Evolutionary conservation across 306 rosid genomes (phyloP).

Genomic region (Vicia villosa): DNA sequence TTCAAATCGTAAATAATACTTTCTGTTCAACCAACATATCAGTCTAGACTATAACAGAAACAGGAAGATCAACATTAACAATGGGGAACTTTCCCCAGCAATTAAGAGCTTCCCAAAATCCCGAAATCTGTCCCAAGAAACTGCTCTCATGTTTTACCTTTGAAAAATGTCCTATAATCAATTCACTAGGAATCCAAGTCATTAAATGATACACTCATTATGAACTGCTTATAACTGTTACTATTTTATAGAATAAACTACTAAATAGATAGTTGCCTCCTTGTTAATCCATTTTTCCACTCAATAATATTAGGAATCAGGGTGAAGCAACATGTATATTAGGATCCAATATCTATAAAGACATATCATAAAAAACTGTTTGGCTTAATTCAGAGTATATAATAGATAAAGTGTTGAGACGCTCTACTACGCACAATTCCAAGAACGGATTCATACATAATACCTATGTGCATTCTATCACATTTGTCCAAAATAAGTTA

Average conservation of each 20-base stretch:
- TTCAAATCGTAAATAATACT: slow-evolving; percentile 22
- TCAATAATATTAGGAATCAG: neutral
- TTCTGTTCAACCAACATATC: slow-evolving; percentile 3
- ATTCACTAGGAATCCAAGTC: neutral
- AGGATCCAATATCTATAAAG: no score
- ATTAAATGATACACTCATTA: neutral
- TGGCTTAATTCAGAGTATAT: no score
- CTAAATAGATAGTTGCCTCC: slow-evolving; percentile 1
- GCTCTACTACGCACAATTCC: no score
- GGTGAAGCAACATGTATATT: no score
- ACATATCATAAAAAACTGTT: no score
- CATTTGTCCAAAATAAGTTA: neutral
- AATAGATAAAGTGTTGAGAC: no score
- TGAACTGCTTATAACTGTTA: neutral
- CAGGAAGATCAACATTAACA: slow-evolving; percentile 5
- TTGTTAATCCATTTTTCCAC: slow-evolving; percentile 3
- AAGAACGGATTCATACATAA: no score
- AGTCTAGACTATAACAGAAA: slow-evolving; percentile 2
- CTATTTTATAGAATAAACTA: neutral
- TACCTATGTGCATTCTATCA: neutral
- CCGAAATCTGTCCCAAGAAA: neutral
- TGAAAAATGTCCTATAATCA: slow-evolving; percentile 17
- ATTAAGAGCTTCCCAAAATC: slow-evolving; percentile 3
- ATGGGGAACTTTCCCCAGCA: neutral
- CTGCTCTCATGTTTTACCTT: neutral